Base-by-base conservation (phyloP, 192 early-diverging fungal genomes). In the Coemansia sp. region DNA sequence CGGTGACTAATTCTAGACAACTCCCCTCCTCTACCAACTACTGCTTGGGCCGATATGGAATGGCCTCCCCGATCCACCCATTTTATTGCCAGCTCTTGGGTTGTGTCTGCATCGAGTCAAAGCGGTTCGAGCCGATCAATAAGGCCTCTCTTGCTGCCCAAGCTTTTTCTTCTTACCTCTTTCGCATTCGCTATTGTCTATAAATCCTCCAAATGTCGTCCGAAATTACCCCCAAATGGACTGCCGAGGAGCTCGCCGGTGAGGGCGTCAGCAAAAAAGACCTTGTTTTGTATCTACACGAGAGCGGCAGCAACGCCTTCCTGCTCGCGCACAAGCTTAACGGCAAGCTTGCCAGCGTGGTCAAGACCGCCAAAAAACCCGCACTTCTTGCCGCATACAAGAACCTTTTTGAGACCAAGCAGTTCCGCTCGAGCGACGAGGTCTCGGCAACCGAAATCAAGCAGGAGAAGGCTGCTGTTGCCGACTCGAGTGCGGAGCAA, bases 241-340 rank as follows among this genome's bases (percentile, higher is more conserved):
- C 86, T 18, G 70, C 42, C 50, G 89, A 81, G 56, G 82, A 92
- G 68, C 71, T 91, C 26, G 74, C 66, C 35, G 76, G 84, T 20
- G 89, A 91, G 66, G 68, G 65, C 37, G 87, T 92, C 42, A 85
- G 85, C 71, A 90, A 91, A 70, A 91, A 91, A 79, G 89, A 90
- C 45, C 79, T 92, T 25, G 81, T 87, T 26, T 69, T 73, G 21
- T 91, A 82, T 66, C 68, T 92, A 34, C 91, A 91, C 36, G 84
- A 85, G 23, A 82, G 71, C 55, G 89, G 84, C 48, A 86, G 69
- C 45, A 87, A 82, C 64, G 72, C 84, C 64, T 90, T 90, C 62
- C 82, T 90, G 36, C 73, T 88, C 21, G 77, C 83, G 39, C 77
- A 85, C 67, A 91, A 89, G 80, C 77, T 91, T 26, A 89, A 89